A percentile compares a stretch with the other conserved stretches of the same genome.
These are phyloP conservation scores for Macrocybe gigantea DNA, from an alignment of 768 basidiomycete genomes.

Conservation along the genomic window DNA sequence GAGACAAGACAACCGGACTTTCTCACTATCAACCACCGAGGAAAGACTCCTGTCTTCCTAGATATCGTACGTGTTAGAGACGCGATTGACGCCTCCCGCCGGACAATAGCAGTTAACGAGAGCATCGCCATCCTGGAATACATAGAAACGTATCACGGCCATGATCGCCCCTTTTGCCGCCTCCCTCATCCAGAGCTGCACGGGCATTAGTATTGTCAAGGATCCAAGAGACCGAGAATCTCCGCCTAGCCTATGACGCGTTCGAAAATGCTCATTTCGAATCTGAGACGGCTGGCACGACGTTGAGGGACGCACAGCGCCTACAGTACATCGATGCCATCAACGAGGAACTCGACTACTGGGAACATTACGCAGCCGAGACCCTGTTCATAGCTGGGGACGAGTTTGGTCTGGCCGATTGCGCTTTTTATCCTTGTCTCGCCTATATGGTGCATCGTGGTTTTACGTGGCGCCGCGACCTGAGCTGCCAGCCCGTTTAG, in stretches of 20 bases:
- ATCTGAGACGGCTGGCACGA: slow-evolving; percentile 9
- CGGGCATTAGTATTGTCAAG: slow-evolving; percentile 14
- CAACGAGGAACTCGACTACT: slow-evolving; percentile 18
- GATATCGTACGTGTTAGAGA: slow-evolving; percentile 7
- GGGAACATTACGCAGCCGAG: slow-evolving; percentile 16
- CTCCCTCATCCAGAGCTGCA: slow-evolving; percentile 8
- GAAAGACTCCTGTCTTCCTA: slow-evolving; percentile 20
- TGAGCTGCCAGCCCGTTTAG: background rate
- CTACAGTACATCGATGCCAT: slow-evolving; percentile 11
- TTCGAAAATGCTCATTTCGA: slow-evolving; percentile 20
- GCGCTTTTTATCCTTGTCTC: slow-evolving; percentile 21
- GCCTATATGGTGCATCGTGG: slow-evolving; percentile 22
- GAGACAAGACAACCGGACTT: slow-evolving; percentile 18
- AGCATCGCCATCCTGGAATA: slow-evolving; percentile 24
- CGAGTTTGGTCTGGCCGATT: slow-evolving; percentile 19
- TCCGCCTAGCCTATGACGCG: slow-evolving; percentile 18
- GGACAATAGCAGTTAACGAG: slow-evolving; percentile 16
- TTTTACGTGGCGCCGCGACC: slow-evolving; percentile 14
- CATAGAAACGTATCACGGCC: slow-evolving; percentile 17
- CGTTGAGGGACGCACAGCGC: slow-evolving; percentile 8
- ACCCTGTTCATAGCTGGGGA: slow-evolving; percentile 17
- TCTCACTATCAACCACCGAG: slow-evolving; percentile 21
- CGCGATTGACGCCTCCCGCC: background rate
- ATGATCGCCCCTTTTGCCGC: slow-evolving; percentile 16
- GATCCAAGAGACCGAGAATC: slow-evolving; percentile 22